Evolutionary conservation across 805 yeast genomes (phyloP), one percentile per base, ranked within the genome.

Genomic region (Danielia oregonensis): DNA sequence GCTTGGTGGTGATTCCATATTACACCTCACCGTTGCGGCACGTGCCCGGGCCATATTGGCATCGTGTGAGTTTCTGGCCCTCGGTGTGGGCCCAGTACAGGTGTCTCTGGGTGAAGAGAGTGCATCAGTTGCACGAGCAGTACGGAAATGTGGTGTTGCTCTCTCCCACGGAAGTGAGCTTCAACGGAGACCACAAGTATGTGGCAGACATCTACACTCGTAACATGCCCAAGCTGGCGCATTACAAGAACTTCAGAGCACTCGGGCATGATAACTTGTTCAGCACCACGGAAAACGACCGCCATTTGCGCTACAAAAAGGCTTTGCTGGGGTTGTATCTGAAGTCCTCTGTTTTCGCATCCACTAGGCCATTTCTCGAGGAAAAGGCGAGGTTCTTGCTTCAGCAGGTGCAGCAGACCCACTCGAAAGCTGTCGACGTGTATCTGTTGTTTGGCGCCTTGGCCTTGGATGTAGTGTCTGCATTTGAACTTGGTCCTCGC

Each of bases 401-500:
- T 12, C 6, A 11, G 13, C 26, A 24, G n/a, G n/a, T 24, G 6
- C 6, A 25, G 9, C 5, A 6, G 8, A n/a, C 27, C 27, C 57
- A 55, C 31, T 45, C 48, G 14, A 54, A 54, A 2, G 14, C 17
- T 13, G 5, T 13, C 15, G 27, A 25, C 6, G 5, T 13, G 5
- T 25, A 25, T 13, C 6, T 8, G 27, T 17, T 25, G n/a, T 80
- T 79, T 63, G 76, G 76, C 13, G 61, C 78, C 17, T 60, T 81
- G 46, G 86, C 87, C 1, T 72, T 81, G 76, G 86, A 80, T 49
- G 79, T 75, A 2, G 75, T 79, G 2, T 68, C 79, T 1, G 66
- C 70, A 14, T 76, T 78, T 50, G 74, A 75, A 35, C 65, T 77
- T 37, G 87, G 87, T 1, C 43, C 52, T 1, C 55, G 59, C 10